These are phyloP conservation scores for maize (Zea mays) DNA, from an alignment of 176 grass and related monocot species.

Conservation along the genomic window Zm-B73-REFERENCE-NAM-5.0 NC_050100.1:11403001-11403500, in stretches of 20 bases:
- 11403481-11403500: conserved; percentile 59
- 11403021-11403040: conserved; percentile 19
- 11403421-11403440: conserved; percentile 1
- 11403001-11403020: background rate
- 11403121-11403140: background rate
- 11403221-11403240: background rate
- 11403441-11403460: conserved; percentile 45
- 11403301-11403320: conserved; percentile 30
- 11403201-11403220: background rate
- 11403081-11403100: background rate
- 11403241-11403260: background rate
- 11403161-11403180: conserved; percentile 1
- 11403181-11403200: conserved; percentile 12
- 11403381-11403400: background rate
- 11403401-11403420: background rate
- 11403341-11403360: background rate
- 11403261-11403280: background rate
- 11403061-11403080: background rate
- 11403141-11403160: background rate
- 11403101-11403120: background rate
- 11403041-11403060: background rate
- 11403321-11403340: background rate
- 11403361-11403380: conserved; percentile 2
- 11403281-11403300: background rate
- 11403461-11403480: conserved; percentile 45